phyloP scores from a whole-genome alignment of 2,329 filamentous ascomycete genomes.

The Fusarium clavum region DNA sequence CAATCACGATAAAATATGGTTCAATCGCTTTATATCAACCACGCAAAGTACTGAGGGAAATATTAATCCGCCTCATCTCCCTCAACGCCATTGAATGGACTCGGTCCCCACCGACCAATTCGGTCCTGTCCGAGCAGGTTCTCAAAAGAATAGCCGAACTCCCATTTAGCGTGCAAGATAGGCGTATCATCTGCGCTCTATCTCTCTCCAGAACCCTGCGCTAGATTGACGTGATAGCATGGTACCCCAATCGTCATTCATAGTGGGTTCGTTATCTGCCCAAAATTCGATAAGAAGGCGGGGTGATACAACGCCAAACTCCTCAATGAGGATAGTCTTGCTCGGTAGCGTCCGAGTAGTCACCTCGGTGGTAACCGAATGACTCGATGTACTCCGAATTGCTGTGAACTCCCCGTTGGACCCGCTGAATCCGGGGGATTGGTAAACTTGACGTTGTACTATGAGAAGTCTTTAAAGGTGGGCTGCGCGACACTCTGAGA shows the following conservation, averaged over 20 bases:
- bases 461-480: not conserved
- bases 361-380: not conserved
- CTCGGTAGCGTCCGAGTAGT: slow-evolving; percentile 1
- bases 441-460: not conserved
- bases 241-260: slow-evolving; percentile 11
- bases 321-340: not conserved
- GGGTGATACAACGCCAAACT: not conserved
- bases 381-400: slow-evolving; percentile 12
- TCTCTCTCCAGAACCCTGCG: not conserved
- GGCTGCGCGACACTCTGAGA: not conserved
- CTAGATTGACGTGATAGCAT: slow-evolving; percentile 23
- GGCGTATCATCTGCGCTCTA: not conserved
- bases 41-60: not conserved
- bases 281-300: not conserved
- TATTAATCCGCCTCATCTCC: fast-evolving
- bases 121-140: not conserved
- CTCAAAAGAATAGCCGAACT: not conserved
- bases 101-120: not conserved
- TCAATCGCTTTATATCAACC: not conserved
- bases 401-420: slow-evolving; percentile 19
- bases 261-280: not conserved
- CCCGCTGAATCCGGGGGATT: slow-evolving; percentile 7
- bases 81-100: no score
- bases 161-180: not conserved
- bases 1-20: not conserved